Evolutionary conservation across 75 land plant species (phyloP), one percentile per base, ranked within the genome.

Genomic region (Cryptomeria japonica): DNA sequence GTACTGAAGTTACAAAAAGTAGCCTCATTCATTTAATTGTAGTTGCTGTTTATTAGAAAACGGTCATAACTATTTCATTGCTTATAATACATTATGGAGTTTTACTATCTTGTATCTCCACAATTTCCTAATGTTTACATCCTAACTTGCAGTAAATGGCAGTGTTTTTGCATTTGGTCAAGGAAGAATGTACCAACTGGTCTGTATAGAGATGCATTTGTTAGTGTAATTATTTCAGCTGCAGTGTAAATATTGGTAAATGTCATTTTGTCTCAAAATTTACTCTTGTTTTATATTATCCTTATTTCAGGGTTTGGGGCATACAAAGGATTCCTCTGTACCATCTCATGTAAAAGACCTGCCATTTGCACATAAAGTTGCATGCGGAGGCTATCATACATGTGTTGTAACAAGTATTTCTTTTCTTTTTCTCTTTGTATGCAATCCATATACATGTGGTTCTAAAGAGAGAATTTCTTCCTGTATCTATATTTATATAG

Each of bases 361-460:
- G 42, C 96, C 98, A 18, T 87, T 87, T 85, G 89, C 88, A 70
- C 88, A 90, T 86, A 89, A 92, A 87, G 93, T 95, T 87, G 91
- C 96, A 88, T 97, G 99, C 91, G 99, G 99, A 87, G 99, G 97
- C 85, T 97, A 97, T 87, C 98, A 97, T 87, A 95, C 98, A 34
- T 97, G 99, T 87, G 94, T 93, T 78, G 44, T 97, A 76, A 93
- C 99, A 87, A 84, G 99, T 97, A 95, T 25, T 25, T 25, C 9
- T 64, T 64, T 22, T 64, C n/a, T 25, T 28, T 25, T 28, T 22
- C 16, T 12, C 87, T 85, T 42, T 28, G 51, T 34, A 75, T 38
- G 10, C 73, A 32, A 2, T 36, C 19, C 42, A 39, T 36, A 36
- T 80, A 16, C 10, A 8, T 80, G 36, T 80, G 25, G 25, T 39